A percentile compares a stretch with the other conserved stretches of the same genome.
Evolutionary conservation across 805 yeast species (phyloP).

Genomic region (Monosporozyma unispora): DNA sequence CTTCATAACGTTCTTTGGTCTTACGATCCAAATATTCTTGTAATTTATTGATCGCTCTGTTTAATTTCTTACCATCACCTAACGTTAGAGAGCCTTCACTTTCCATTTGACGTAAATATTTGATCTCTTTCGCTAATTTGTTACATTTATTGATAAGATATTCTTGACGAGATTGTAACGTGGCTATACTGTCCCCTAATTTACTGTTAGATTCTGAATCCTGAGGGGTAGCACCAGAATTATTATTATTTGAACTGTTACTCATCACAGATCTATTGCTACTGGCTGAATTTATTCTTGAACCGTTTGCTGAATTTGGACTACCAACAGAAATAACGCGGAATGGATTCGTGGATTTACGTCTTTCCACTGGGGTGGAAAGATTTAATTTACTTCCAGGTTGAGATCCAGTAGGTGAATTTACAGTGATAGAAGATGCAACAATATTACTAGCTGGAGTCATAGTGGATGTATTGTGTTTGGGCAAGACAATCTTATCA

Average conservation of each 20-base stretch:
- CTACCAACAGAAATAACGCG: slow-evolving; percentile 28
- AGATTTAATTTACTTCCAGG: neutral
- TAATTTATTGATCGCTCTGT: slow-evolving; percentile 30
- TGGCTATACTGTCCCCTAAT: slow-evolving; percentile 10
- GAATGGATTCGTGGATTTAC: slow-evolving; percentile 21
- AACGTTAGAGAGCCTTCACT: slow-evolving; percentile 31
- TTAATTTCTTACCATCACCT: slow-evolving; percentile 34
- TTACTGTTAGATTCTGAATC: neutral
- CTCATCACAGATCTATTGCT: slow-evolving; percentile 11
- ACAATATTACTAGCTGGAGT: neutral
- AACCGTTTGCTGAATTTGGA: slow-evolving; percentile 2
- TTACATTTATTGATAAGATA: slow-evolving; percentile 29
- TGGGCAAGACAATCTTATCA: slow-evolving; percentile 9
- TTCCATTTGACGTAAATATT: slow-evolving; percentile 29
- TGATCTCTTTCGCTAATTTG: slow-evolving; percentile 33
- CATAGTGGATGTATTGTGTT: slow-evolving; percentile 1
- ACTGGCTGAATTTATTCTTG: slow-evolving; percentile 4
- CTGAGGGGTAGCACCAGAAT: no score
- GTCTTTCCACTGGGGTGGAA: neutral
- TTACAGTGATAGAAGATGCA: neutral
- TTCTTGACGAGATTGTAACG: slow-evolving; percentile 28
- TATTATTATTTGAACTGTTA: neutral
- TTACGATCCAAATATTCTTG: slow-evolving; percentile 35
- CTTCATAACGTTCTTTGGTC: slow-evolving; percentile 36
- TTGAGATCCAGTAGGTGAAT: neutral